Base-by-base conservation (phyloP, 768 basidiomycete species). In the Crucibulum laeve region DNA sequence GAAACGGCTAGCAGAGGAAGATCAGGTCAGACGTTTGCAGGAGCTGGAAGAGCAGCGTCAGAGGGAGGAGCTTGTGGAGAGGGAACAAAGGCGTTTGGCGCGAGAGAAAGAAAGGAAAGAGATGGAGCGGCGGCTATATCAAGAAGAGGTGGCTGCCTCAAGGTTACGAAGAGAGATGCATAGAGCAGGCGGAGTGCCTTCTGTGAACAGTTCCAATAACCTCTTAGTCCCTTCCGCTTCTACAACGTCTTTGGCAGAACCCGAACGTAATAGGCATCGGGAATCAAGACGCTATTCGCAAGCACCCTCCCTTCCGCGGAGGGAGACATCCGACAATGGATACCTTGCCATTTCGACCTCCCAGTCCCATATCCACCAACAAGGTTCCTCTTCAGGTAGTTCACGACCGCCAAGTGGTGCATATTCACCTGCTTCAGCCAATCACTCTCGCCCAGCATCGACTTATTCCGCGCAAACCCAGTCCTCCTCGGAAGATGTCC, bases 131-230 rank as follows among this genome's bases (percentile, higher is more conserved):
- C 64, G 67, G 34, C 49, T 65, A 42, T 84, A 76, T 55, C 65
- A 69, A 11, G 82, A 84, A 38, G 77, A 82, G 57, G 68, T 89
- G 14, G 68, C 67, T 26, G 82, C 82, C 23, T 65, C 84, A 3
- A 71, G 87, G 50, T 47, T 67, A 32, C 67, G 87, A 52, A 76
- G 82, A 48, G 85, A 88, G 54, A 63, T 70, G 3, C 62, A 69
- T 43, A 74, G 81, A 54, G 69, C 66, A 25, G 81, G 80, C 32
- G 67, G 63, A 5, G 53, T 63, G 18, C 57, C 62, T 30, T 51
- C 58, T 25, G 50, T 56, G 45, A 54, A 58, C 50, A 54, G n/a
- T n/a, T n/a, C 54, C 10, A 52, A 55, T 53, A 57, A 59, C 44
- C 46, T 56, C 38, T 54, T 59, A 24, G 48, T 57, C 41, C 43